Percentiles rank a stretch among this genome's conserved stretches.
Conservation (phyloP, 306 rosid genomes). For the Lagenaria siceraria region DNA sequence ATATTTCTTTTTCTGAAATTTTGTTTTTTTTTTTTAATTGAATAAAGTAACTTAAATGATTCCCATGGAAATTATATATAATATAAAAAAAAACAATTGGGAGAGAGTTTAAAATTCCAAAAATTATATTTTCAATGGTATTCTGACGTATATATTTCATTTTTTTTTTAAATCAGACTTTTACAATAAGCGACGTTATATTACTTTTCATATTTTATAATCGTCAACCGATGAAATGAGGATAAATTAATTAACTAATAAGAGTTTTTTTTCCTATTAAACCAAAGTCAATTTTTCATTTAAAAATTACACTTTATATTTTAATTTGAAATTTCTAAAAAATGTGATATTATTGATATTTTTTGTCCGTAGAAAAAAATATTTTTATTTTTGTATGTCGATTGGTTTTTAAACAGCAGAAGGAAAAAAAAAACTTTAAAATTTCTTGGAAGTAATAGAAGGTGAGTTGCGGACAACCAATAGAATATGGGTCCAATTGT, state of each 20-base stretch:
- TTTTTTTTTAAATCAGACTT: neutral
- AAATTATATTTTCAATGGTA: neutral
- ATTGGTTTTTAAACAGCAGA: neutral
- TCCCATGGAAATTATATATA: neutral
- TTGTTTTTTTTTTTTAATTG: neutral
- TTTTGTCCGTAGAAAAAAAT: neutral
- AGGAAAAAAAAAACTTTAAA: neutral
- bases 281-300: too few species aligned
- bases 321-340: neutral
- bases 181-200: neutral
- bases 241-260: too few species aligned
- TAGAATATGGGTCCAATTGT: conserved; percentile 3
- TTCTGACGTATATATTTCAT: neutral
- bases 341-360: neutral
- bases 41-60: neutral
- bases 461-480: conserved; percentile 5
- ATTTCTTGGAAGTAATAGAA: neutral
- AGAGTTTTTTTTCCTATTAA: too few species aligned
- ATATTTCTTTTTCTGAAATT: neutral
- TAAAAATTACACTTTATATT: too few species aligned
- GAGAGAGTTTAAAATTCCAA: neutral
- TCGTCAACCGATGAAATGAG: too few species aligned
- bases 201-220: too few species aligned
- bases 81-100: neutral
- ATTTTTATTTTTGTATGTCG: neutral